Evolutionary conservation across 2,329 filamentous ascomycete genomes (phyloP).

Genomic region (Lachnellula cervina): DNA sequence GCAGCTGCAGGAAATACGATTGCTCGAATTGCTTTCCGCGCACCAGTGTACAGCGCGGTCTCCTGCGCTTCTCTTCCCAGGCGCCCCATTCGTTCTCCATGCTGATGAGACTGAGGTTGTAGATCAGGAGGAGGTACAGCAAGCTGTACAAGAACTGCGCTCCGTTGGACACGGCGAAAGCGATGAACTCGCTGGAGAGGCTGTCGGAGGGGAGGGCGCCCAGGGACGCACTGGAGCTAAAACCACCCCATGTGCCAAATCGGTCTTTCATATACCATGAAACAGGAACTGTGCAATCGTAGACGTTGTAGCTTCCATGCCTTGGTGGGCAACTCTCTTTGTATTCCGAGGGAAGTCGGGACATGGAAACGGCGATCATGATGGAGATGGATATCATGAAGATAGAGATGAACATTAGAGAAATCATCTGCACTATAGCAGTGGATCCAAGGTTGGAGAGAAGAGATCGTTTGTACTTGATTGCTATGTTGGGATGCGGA

Average conservation of each 20-base stretch:
- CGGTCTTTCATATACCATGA: not conserved
- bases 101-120: conserved; percentile 20
- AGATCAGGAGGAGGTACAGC: conserved; percentile 18
- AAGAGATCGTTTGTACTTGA: conserved; percentile 21
- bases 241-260: conserved; percentile 20
- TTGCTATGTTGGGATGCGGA: conserved; percentile 21
- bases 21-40: conserved; percentile 15
- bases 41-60: conserved; percentile 16
- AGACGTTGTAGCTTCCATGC: not conserved
- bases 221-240: conserved; percentile 13
- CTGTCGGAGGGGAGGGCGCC: conserved; percentile 10
- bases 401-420: conserved; percentile 16
- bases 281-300: not conserved
- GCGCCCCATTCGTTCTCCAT: conserved; percentile 24
- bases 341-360: not conserved
- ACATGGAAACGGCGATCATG: conserved; percentile 9
- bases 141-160: conserved; percentile 18
- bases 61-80: conserved; percentile 10
- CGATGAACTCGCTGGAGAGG: conserved; percentile 13
- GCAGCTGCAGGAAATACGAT: conserved; percentile 19
- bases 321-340: not conserved
- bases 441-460: conserved; percentile 19
- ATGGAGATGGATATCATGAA: conserved; percentile 13
- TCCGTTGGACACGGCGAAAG: conserved; percentile 21
- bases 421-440: conserved; percentile 19